Conservation (phyloP, 2,329 filamentous ascomycete genomes). For the Zalaria sp. region DNA sequence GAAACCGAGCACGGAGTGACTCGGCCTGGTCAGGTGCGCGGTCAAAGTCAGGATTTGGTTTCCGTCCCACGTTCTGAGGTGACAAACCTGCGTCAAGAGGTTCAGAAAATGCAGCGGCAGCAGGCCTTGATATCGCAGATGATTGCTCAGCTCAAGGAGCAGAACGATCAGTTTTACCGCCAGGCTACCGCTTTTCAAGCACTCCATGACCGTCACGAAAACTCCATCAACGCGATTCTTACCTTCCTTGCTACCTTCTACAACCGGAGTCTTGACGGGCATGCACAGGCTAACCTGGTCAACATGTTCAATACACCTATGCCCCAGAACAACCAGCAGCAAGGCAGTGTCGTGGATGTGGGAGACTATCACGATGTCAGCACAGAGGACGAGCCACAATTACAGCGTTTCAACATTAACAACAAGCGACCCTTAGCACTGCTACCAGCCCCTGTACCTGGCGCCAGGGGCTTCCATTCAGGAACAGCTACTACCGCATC, state of each 20-base stretch:
- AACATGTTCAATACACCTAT: conserved; percentile 61
- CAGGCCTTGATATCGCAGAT: conserved; percentile 76
- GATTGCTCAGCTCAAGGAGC: conserved; percentile 64
- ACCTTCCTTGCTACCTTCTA: conserved; percentile 96
- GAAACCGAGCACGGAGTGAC: conserved; percentile 25
- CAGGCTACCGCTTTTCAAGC: conserved; percentile 82
- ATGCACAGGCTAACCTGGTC: conserved; percentile 62
- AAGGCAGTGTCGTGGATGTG: conserved; percentile 48
- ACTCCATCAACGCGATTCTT: conserved; percentile 96
- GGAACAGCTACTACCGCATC: conserved; percentile 11
- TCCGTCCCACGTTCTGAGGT: conserved; percentile 58
- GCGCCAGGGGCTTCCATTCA: conserved; percentile 1
- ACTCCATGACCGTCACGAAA: conserved; percentile 91
- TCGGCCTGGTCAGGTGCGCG: conserved; percentile 6
- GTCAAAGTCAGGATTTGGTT: conserved; percentile 28
- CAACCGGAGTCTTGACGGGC: conserved; percentile 79
- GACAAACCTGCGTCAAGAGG: conserved; percentile 60
- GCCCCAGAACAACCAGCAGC: conserved; percentile 39
- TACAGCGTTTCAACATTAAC: conserved; percentile 8
- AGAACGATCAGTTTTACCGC: conserved; percentile 77
- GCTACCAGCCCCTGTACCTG: conserved; percentile 18
- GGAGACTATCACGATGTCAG: conserved; percentile 36
- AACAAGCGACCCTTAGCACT: conserved; percentile 22
- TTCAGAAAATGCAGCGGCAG: conserved; percentile 70
- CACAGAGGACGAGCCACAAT: conserved; percentile 19